phyloP scores from a whole-genome alignment of 164 flowering plant genomes.

The Magnolia changhungtana region DNA sequence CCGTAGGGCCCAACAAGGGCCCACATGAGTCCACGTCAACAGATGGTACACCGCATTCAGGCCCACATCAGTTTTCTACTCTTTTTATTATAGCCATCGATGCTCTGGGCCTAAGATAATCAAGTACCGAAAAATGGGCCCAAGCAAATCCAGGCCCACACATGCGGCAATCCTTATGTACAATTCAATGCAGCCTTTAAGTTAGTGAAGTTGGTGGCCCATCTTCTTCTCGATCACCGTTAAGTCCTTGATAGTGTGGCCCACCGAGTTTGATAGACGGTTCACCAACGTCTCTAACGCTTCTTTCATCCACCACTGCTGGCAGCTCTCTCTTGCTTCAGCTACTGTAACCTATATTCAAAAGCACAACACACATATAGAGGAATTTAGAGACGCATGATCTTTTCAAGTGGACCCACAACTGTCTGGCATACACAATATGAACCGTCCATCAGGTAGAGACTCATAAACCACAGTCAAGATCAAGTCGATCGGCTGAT shows the following conservation, averaged over 20 bases:
- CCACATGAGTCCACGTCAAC: too few relatives aligned
- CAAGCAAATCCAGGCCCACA: neutral
- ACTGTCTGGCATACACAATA: neutral
- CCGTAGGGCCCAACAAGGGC: too few relatives aligned
- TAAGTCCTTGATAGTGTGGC: neutral
- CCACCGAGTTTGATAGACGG: slow-evolving; percentile 6
- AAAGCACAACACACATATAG: neutral
- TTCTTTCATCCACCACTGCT: slow-evolving; percentile 46
- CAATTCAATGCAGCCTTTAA: neutral
- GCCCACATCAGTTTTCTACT: too few relatives aligned
- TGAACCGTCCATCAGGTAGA: neutral
- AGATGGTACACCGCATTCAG: too few relatives aligned
- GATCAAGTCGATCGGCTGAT: too few relatives aligned
- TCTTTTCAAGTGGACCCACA: neutral
- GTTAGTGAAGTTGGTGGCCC: neutral
- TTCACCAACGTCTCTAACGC: slow-evolving; percentile 32
- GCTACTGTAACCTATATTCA: slow-evolving; percentile 38
- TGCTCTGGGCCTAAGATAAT: too few relatives aligned
- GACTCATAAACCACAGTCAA: neutral
- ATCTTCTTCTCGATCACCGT: neutral
- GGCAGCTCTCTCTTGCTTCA: slow-evolving; percentile 43
- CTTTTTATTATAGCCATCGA: too few relatives aligned
- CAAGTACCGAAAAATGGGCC: too few relatives aligned
- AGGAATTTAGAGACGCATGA: neutral
- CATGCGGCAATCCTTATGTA: neutral